These are phyloP conservation scores for Camellia granthamiana DNA, from an alignment of 148 eudicot species.

Conservation along the genomic window DNA sequence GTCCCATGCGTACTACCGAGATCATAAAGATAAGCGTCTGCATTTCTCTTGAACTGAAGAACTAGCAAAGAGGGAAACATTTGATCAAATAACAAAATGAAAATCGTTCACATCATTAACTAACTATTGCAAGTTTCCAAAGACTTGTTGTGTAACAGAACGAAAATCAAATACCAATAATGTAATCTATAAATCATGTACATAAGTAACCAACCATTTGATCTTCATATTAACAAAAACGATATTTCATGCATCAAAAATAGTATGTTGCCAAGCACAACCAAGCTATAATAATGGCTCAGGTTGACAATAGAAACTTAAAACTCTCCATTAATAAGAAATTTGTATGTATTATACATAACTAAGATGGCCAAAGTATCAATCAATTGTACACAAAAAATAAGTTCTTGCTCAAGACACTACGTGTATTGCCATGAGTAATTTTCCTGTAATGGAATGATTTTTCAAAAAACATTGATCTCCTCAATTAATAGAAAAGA, in stretches of 20 bases:
- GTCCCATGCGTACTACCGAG: conserved; percentile 95
- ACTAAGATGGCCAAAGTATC: background rate
- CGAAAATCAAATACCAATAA: background rate
- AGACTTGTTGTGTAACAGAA: background rate
- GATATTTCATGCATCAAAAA: too few species aligned
- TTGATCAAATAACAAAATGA: conserved; percentile 8
- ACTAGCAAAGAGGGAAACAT: conserved; percentile 38
- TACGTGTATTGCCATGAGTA: background rate
- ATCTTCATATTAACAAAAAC: background rate
- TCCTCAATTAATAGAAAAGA: background rate
- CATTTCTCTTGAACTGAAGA: conserved; percentile 75
- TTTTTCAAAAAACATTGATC: background rate
- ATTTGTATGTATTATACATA: background rate
- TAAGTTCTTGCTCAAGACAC: background rate
- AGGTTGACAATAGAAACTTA: background rate
- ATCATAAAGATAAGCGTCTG: conserved; percentile 69
- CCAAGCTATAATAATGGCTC: background rate
- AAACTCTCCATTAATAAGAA: background rate
- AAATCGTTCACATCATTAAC: background rate
- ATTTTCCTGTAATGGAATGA: background rate
- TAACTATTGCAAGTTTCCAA: background rate
- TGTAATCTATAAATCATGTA: background rate
- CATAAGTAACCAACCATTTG: background rate
- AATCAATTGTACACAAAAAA: background rate
- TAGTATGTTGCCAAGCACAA: background rate